Evolutionary conservation across 768 basidiomycete species (phyloP).

Genomic region (Panellus pusillus): DNA sequence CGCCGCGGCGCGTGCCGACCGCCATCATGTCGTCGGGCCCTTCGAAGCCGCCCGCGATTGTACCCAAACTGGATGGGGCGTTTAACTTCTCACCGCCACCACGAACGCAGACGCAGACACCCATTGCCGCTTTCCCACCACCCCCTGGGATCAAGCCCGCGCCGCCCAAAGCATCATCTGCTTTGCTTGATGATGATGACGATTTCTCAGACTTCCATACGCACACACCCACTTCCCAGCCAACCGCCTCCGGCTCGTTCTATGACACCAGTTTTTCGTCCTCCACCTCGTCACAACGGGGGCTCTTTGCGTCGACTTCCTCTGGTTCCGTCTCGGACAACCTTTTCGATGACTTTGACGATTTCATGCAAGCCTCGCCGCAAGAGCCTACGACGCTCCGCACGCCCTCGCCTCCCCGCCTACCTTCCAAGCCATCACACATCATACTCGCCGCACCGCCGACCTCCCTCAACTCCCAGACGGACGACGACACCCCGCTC

Average conservation of each 20-base stretch:
- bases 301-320: conserved; percentile 26
- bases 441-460: conserved; percentile 12
- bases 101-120: conserved; percentile 12
- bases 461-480: background rate
- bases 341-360: conserved; percentile 48
- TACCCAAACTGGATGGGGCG: conserved; percentile 22
- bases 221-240: conserved; percentile 25
- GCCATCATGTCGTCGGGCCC: conserved; percentile 21
- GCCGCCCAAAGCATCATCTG: conserved; percentile 21
- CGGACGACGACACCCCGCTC: conserved; percentile 18
- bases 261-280: conserved; percentile 20
- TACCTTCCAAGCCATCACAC: conserved; percentile 34
- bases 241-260: conserved; percentile 17
- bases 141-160: conserved; percentile 27
- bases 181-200: conserved; percentile 40
- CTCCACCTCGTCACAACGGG: conserved; percentile 21
- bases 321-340: conserved; percentile 25
- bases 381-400: conserved; percentile 33
- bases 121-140: conserved; percentile 27
- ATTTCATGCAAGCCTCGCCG: conserved; percentile 35
- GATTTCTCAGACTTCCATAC: conserved; percentile 56
- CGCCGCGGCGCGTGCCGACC: conserved; percentile 17
- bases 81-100: conserved; percentile 21
- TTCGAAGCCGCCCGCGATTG: conserved; percentile 13
- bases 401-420: conserved; percentile 49